phyloP scores from a whole-genome alignment of 441 rosid species.

The Croton laevigatus region DNA sequence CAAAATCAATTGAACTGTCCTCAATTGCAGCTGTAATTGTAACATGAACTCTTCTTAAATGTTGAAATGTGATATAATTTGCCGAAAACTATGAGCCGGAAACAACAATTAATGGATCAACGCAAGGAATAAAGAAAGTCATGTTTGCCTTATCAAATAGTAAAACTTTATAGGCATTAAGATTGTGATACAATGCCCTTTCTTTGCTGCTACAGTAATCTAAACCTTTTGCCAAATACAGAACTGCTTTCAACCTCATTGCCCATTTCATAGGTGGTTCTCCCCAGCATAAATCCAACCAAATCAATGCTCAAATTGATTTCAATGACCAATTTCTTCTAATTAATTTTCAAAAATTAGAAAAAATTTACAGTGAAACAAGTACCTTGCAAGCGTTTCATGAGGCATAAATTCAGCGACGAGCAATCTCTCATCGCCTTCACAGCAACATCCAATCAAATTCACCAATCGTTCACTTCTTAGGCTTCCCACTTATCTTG shows the following conservation, averaged over 20 bases:
- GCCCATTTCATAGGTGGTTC: slow-evolving; percentile 94
- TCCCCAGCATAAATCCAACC: slow-evolving; percentile 62
- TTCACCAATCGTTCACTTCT: slow-evolving; percentile 77
- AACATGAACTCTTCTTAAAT: slow-evolving; percentile 28
- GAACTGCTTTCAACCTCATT: slow-evolving; percentile 92
- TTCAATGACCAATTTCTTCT: not conserved
- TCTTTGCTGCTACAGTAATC: slow-evolving; percentile 87
- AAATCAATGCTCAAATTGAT: not conserved
- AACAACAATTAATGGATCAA: slow-evolving; percentile 13
- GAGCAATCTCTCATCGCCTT: slow-evolving; percentile 87
- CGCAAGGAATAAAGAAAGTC: not conserved
- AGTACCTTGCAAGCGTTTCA: slow-evolving; percentile 89
- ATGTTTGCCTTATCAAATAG: slow-evolving; percentile 74
- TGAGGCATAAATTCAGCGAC: slow-evolving; percentile 93
- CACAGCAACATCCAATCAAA: slow-evolving; percentile 84
- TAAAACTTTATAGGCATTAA: slow-evolving; percentile 88
- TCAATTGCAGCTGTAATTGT: slow-evolving; percentile 86
- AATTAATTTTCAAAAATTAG: not conserved
- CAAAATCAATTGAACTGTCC: slow-evolving; percentile 96
- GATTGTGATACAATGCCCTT: slow-evolving; percentile 89
- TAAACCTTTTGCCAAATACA: slow-evolving; percentile 82
- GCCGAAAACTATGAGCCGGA: slow-evolving; percentile 15
- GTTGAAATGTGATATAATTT: slow-evolving; percentile 14
- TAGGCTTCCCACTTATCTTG: slow-evolving; percentile 79
- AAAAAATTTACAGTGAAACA: slow-evolving; percentile 67